phyloP scores from a whole-genome alignment of 169 alveolate species.

The Eimeria maxima region DNA sequence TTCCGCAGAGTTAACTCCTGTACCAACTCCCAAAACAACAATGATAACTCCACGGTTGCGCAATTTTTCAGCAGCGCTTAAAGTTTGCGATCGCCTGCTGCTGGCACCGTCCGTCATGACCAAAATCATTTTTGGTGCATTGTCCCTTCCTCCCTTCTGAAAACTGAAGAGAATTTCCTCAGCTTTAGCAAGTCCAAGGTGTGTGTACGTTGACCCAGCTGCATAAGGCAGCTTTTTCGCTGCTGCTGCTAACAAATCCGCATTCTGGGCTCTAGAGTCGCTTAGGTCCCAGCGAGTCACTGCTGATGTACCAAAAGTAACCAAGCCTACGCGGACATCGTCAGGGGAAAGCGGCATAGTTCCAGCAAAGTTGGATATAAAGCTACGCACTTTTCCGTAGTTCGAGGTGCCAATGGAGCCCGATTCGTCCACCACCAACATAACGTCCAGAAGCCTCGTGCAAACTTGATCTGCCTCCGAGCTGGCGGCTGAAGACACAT shows the following conservation, averaged over 20 bases:
- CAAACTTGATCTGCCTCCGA: conserved; percentile 36
- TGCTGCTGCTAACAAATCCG: not conserved
- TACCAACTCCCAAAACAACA: conserved; percentile 69
- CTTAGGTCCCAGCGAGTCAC: conserved; percentile 29
- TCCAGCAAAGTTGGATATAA: not conserved
- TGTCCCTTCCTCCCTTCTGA: not conserved
- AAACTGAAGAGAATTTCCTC: not conserved
- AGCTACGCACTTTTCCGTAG: conserved; percentile 50
- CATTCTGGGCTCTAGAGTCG: not conserved
- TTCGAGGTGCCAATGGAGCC: conserved; percentile 54
- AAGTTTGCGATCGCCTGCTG: not conserved
- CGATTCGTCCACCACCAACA: conserved; percentile 60
- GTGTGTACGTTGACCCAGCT: conserved; percentile 63
- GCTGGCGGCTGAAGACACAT: conserved; percentile 1
- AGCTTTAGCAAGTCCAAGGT: not conserved
- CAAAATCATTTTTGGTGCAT: conserved; percentile 64
- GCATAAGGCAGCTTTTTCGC: not conserved
- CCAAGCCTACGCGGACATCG: conserved; percentile 35
- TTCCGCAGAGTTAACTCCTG: conserved; percentile 13
- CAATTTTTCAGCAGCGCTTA: not conserved
- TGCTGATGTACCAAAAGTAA: conserved; percentile 4
- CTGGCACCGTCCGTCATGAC: conserved; percentile 77
- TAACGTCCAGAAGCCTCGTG: conserved; percentile 64
- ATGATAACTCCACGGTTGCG: conserved; percentile 47
- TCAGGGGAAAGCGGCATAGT: conserved; percentile 40